Percentiles rank a stretch among this genome's conserved stretches.
Conservation (phyloP, 441 rosid species). For the Populus trichocarpa region DNA sequence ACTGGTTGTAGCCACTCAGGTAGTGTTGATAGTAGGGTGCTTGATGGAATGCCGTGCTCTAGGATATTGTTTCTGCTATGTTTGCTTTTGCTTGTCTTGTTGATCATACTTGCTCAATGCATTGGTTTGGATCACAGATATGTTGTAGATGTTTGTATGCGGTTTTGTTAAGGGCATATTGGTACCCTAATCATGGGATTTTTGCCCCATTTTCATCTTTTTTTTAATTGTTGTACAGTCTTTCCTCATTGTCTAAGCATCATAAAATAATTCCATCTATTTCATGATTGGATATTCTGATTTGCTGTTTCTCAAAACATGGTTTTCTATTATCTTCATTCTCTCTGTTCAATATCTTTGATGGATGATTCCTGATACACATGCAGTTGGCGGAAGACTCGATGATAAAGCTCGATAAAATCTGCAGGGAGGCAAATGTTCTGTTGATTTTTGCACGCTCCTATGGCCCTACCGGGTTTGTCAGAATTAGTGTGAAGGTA, state of each 20-base stretch:
- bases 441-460: constrained; percentile 88
- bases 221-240: background rate
- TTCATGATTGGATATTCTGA: background rate
- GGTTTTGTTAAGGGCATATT: background rate
- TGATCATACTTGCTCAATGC: background rate
- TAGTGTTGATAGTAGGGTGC: constrained; percentile 11
- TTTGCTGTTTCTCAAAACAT: background rate
- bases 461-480: constrained; percentile 87
- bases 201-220: background rate
- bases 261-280: background rate
- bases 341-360: background rate
- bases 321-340: background rate
- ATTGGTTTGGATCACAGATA: background rate
- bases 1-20: constrained; percentile 94
- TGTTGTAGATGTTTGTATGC: background rate
- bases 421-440: constrained; percentile 83
- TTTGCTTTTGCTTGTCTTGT: background rate
- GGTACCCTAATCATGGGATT: background rate
- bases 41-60: background rate
- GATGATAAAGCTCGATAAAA: constrained; percentile 77
- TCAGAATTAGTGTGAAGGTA: constrained; percentile 86
- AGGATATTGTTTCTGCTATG: background rate
- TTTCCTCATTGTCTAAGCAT: background rate
- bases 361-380: constrained; percentile 2
- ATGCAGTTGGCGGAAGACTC: constrained; percentile 80